Evolutionary conservation across 495 filamentous ascomycete genomes (phyloP), one percentile per base, ranked within the genome.

Genomic region (Acidomyces sp.): DNA sequence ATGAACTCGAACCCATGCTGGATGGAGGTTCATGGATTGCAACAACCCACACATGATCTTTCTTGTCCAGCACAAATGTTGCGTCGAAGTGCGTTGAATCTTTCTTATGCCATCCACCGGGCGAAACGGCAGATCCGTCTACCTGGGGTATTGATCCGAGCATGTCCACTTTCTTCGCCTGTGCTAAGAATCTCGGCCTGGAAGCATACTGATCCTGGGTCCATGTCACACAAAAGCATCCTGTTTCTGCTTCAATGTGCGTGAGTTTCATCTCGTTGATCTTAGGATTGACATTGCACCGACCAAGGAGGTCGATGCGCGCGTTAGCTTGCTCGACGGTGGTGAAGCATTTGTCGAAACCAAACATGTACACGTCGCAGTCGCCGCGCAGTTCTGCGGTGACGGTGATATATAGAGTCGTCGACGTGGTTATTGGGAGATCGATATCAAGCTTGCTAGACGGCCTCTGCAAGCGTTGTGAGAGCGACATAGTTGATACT

Each of bases 301-400:
- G 28, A 4, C 28, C 40, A 2, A 43, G 40, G 6, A 43, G n/a
- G n/a, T 43, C 32, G 3, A 43, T 33, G 21, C 40, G 40, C 3
- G 30, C 19, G 40, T 43, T 43, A 7, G 40, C 40, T 17, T 37
- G 40, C 5, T 35, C 30, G 19, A 29, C n/a, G 6, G 40, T 35
- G 10, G 40, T 43, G 32, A 35, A 43, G 32, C 40, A 43, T 24
- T 37, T 35, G 24, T 43, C 40, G 32, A 43, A 26, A 12, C 40
- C 27, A 20, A 43, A 36, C 40, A 43, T 43, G 32, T 43, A 43
- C 10, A 43, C 21, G 23, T 43, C 40, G 6, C 30, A 23, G 19
- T 43, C 40, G 32, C 24, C 11, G 4, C 40, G 30, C 6, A 43
- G 40, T 22, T 43, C 31, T 6, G 40, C 40, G 3, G 40, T 37